Evolutionary conservation across 495 filamentous ascomycete genomes (phyloP), one percentile per base, ranked within the genome.

Genomic region (Clohesyomyces aquaticus): DNA sequence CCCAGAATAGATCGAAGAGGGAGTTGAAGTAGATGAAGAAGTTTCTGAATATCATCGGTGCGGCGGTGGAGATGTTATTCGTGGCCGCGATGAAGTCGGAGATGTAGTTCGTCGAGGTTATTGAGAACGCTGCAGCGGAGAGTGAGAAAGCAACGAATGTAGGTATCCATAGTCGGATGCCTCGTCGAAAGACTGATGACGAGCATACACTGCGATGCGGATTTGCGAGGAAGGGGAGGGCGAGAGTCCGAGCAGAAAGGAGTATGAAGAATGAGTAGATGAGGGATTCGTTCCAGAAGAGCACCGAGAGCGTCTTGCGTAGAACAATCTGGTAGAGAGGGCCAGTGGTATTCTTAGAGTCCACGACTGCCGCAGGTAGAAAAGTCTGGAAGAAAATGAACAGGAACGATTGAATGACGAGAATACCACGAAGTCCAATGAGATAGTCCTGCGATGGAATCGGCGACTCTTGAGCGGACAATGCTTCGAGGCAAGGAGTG

Each of bases 1-100:
- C 58, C 75, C 75, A 77, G 67, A 77, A 76, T 9, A 76, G n/a
- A 11, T 75, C 70, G 72, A 75, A 77, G 43, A 76, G 56, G 32
- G 67, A 69, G 65, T 77, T 76, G 66, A 75, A 76, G 48, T 70
- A 74, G 27, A 68, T 41, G 10, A 77, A 62, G 23, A 74, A 65
- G 51, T 55, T 74, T n/a, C 72, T 70, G 4, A 76, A 45, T 18
- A 58, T 25, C 19, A 64, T 55, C 0, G 72, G 67, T 6, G 64
- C 45, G 18, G n/a, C 47, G 42, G 73, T 62, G 9, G 74, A 67
- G 0, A 46, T 41, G 55, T 76, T 77, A 4, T 49, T 45, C 1
- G 73, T 76, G 14, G 23, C 3, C 6, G 28, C 26, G 10, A 61
- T 57, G 58, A 75, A 75, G 55, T 59, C 45, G 18, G 58, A 23